Percentiles rank a stretch among this genome's conserved stretches.
Evolutionary conservation across 495 filamentous ascomycete species (phyloP).

Genomic region (Trichoderma virens): DNA sequence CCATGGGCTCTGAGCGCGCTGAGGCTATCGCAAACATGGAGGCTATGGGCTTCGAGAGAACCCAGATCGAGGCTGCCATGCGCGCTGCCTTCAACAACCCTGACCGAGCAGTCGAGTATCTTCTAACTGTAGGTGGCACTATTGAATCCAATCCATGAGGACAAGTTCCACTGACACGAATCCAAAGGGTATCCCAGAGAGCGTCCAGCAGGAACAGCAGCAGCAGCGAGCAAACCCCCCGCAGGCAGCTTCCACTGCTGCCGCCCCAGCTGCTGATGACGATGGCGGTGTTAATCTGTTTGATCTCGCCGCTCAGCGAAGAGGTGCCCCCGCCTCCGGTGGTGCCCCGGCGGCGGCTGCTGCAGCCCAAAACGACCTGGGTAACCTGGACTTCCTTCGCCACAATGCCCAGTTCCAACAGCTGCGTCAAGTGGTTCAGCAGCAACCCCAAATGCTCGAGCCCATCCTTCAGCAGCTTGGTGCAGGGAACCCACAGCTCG

Average conservation of each 20-base stretch:
- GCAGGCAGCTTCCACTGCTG: conserved; percentile 28
- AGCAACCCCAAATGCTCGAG: conserved; percentile 96
- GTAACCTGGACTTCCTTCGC: conserved; percentile 89
- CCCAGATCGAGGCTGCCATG: conserved; percentile 87
- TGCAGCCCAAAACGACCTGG: conserved; percentile 51
- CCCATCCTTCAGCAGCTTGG: conserved; percentile 93
- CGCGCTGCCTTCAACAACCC: conserved; percentile 94
- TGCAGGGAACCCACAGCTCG: conserved; percentile 91
- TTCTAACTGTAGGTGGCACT: conserved; percentile 62
- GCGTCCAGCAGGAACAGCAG: conserved; percentile 61
- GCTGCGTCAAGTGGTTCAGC: conserved; percentile 90
- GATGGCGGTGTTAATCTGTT: conserved; percentile 82
- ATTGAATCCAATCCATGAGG: not conserved
- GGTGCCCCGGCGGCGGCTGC: conserved; percentile 40
- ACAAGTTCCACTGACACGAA: conserved; percentile 15
- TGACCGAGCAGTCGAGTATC: conserved; percentile 93
- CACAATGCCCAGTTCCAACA: conserved; percentile 97
- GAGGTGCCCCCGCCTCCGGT: conserved; percentile 41
- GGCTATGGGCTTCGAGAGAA: conserved; percentile 84
- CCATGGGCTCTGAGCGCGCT: conserved; percentile 74
- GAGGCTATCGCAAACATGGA: conserved; percentile 93
- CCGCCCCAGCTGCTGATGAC: conserved; percentile 41
- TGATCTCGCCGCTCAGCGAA: conserved; percentile 74
- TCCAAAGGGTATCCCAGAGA: conserved; percentile 79
- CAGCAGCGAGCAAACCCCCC: conserved; percentile 30